phyloP scores from a whole-genome alignment of 495 filamentous ascomycete genomes.

The Corynascus novoguineensis region DNA sequence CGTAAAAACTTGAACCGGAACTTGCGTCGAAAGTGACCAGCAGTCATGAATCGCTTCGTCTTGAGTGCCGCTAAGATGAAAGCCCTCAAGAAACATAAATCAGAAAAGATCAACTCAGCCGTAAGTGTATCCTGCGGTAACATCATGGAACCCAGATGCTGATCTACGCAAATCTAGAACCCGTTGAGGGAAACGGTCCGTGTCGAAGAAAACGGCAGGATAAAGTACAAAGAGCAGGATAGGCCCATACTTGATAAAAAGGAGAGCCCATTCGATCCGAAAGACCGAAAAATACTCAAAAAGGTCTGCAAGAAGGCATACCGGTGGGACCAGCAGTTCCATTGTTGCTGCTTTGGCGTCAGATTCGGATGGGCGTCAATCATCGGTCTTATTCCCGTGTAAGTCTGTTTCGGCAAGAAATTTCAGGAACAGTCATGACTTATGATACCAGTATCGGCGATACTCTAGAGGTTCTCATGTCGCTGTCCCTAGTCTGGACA shows the following conservation, averaged over 20 bases:
- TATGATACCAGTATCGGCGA: slow-evolving; percentile 60
- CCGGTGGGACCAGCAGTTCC: slow-evolving; percentile 63
- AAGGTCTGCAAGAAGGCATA: slow-evolving; percentile 78
- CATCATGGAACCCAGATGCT: neutral
- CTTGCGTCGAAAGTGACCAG: neutral
- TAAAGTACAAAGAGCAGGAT: slow-evolving; percentile 58
- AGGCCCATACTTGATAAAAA: no score
- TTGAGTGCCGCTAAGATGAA: slow-evolving; percentile 56
- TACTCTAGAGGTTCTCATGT: slow-evolving; percentile 60
- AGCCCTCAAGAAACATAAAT: slow-evolving; percentile 65
- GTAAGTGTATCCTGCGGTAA: slow-evolving; percentile 37
- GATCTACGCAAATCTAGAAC: slow-evolving; percentile 40
- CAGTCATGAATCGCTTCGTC: slow-evolving; percentile 21
- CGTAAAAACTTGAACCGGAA: neutral
- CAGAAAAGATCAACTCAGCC: slow-evolving; percentile 66
- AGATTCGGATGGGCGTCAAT: slow-evolving; percentile 78
- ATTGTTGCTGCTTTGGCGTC: slow-evolving; percentile 66
- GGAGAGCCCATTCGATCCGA: slow-evolving; percentile 62
- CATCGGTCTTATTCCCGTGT: slow-evolving; percentile 75
- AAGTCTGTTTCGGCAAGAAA: slow-evolving; percentile 33
- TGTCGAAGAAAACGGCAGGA: slow-evolving; percentile 54
- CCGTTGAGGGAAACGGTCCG: slow-evolving; percentile 73
- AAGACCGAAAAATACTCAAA: slow-evolving; percentile 74
- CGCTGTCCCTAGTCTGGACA: slow-evolving; percentile 61
- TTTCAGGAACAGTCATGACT: slow-evolving; percentile 1